Evolutionary conservation across 331 rosid species (phyloP), one percentile per base, ranked within the genome.

Genomic region (Cydonia oblonga): DNA sequence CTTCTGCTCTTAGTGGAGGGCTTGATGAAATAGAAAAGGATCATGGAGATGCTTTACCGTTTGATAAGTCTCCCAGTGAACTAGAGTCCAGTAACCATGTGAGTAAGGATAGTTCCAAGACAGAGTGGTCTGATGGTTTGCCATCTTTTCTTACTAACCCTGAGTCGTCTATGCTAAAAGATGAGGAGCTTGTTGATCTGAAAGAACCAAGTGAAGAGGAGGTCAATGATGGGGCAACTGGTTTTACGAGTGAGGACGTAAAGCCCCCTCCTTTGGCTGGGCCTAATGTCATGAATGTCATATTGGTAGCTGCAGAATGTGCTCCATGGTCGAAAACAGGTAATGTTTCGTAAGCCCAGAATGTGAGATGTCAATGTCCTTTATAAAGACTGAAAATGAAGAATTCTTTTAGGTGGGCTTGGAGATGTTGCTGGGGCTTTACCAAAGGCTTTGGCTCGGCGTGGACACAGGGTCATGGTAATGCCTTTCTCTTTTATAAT

Each of bases 381-480:
- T 64, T 54, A 56, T 42, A 52, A 62, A 14, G 70, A 68, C 70
- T 84, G 82, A 80, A 66, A 26, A 44, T 80, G 71, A 75, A 58
- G 75, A 82, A 35, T 76, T 75, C 64, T 78, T 56, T 51, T 77
- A 95, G 98, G 98, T 83, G 98, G 98, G 74, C 97, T 95, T 75
- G 98, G 96, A 80, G 98, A 95, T 80, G 98, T 95, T 52, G 96
- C 96, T 58, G 98, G 98, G 64, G 82, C 98, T 46, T 82, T 95
- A 78, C 98, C 98, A 6, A 95, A 89, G 87, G 96, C 97, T 78
- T 88, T 95, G 87, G 97, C 98, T 85, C 92, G 97, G 53, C 98
- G 97, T 63, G 98, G 98, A 76, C 98, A 93, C 29, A 84, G 98
- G 79, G 98, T 95, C 71, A 95, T 95, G 97, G 98, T 95, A 91